Percentiles rank a stretch among this genome's conserved stretches.
Evolutionary conservation across 352 stramenopile genomes (phyloP).

Genomic region (Globisporangium paroecandrum): DNA sequence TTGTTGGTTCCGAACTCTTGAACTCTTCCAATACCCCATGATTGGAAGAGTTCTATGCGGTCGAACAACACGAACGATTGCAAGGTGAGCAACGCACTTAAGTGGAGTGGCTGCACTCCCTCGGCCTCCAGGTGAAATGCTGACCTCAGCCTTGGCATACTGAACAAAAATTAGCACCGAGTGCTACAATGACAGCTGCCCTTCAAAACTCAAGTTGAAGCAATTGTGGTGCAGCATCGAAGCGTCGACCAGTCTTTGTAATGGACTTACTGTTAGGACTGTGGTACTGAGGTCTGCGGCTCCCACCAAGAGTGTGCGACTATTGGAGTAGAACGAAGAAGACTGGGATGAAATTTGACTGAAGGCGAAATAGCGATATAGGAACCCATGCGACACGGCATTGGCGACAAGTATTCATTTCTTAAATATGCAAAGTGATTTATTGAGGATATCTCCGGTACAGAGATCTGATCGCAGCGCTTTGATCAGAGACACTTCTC

Average conservation of each 20-base stretch:
- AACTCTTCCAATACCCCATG: neutral
- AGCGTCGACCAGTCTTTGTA: neutral
- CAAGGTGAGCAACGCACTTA: neutral
- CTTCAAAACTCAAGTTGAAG: neutral
- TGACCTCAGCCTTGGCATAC: neutral
- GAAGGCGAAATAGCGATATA: too few species aligned
- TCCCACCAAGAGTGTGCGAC: too few species aligned
- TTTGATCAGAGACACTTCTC: slow-evolving; percentile 2
- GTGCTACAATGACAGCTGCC: neutral
- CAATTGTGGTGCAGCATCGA: neutral
- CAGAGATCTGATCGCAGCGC: neutral
- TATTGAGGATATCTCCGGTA: neutral
- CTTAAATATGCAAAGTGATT: neutral
- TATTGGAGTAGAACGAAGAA: too few species aligned
- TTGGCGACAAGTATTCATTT: too few species aligned
- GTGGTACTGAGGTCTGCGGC: too few species aligned
- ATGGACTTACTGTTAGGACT: too few species aligned
- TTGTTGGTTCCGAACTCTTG: neutral
- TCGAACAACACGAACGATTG: neutral
- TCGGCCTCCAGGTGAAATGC: neutral
- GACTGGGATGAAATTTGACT: too few species aligned
- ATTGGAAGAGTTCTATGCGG: neutral
- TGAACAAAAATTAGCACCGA: neutral
- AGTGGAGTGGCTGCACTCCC: neutral
- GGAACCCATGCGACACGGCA: too few species aligned